These are phyloP conservation scores for Escallonia herrerae DNA, from an alignment of 129 eudicot genomes.

Conservation along the genomic window DNA sequence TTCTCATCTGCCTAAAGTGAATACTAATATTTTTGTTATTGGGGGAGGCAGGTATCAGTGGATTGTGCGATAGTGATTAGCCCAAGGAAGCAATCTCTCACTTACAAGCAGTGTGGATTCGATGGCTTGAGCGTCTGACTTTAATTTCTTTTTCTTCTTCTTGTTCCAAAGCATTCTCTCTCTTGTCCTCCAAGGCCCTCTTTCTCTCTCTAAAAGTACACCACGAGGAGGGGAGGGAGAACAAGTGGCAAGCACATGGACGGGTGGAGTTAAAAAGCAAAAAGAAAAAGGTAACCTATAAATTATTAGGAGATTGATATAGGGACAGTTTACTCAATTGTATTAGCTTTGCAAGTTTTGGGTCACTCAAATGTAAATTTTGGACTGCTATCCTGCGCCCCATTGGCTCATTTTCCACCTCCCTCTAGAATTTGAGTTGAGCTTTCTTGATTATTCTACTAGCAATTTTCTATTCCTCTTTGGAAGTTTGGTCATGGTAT, in stretches of 20 bases:
- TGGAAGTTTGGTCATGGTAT: too few relatives aligned
- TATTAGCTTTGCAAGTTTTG: too few relatives aligned
- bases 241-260: not conserved
- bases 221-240: not conserved
- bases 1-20: too few relatives aligned
- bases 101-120: slow-evolving; percentile 81
- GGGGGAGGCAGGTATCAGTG: slow-evolving; percentile 58
- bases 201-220: not conserved
- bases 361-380: not conserved
- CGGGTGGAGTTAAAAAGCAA: too few relatives aligned
- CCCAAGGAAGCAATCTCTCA: slow-evolving; percentile 78
- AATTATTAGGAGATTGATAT: too few relatives aligned
- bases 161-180: not conserved
- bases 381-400: not conserved
- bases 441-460: too few relatives aligned
- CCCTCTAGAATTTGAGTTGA: not conserved
- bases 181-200: not conserved
- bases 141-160: not conserved
- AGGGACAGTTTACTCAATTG: too few relatives aligned
- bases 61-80: slow-evolving; percentile 76
- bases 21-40: slow-evolving; percentile 11
- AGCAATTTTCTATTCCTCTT: too few relatives aligned
- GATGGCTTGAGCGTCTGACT: slow-evolving; percentile 81
- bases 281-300: too few relatives aligned
- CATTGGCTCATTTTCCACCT: not conserved